A percentile compares a stretch with the other conserved stretches of the same genome.
phyloP scores from a whole-genome alignment of 208 protist genomes.

The Kentomonas sorsogonicus region DNA sequence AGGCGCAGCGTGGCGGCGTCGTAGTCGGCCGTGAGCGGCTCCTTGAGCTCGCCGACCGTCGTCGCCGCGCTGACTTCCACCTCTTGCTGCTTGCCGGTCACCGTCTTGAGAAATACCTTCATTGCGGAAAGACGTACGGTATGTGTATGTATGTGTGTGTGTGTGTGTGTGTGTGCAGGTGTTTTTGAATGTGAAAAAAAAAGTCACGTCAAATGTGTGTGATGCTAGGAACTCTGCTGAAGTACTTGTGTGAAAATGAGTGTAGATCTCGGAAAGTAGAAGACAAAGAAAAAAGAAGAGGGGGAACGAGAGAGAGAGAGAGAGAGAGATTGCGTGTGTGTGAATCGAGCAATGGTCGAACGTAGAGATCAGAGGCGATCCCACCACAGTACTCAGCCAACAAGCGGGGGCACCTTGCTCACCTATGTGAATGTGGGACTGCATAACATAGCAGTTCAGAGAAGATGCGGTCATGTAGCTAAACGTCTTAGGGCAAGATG shows the following conservation, averaged over 20 bases:
- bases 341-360: not conserved
- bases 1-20: slow-evolving; percentile 50
- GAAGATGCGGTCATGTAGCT: too few species aligned
- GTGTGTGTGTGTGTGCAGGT: not conserved
- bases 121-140: slow-evolving; percentile 21
- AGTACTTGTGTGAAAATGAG: not conserved
- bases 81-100: slow-evolving; percentile 50
- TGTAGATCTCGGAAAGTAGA: not conserved
- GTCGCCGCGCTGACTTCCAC: slow-evolving; percentile 42
- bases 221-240: too few species aligned
- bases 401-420: too few species aligned
- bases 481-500: too few species aligned
- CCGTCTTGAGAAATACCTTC: slow-evolving; percentile 72
- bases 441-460: too few species aligned
- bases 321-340: not conserved
- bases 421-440: too few species aligned
- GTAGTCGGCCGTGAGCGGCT: slow-evolving; percentile 67
- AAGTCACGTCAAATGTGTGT: not conserved
- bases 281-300: slow-evolving; percentile 5
- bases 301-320: not conserved
- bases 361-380: not conserved
- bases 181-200: not conserved
- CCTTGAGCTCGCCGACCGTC: slow-evolving; percentile 55
- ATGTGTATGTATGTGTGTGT: not conserved
- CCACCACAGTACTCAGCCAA: too few species aligned